Evolutionary conservation across 1,284 basidiomycete species (phyloP).

Genomic region (Moesziomyces globuligerus): DNA sequence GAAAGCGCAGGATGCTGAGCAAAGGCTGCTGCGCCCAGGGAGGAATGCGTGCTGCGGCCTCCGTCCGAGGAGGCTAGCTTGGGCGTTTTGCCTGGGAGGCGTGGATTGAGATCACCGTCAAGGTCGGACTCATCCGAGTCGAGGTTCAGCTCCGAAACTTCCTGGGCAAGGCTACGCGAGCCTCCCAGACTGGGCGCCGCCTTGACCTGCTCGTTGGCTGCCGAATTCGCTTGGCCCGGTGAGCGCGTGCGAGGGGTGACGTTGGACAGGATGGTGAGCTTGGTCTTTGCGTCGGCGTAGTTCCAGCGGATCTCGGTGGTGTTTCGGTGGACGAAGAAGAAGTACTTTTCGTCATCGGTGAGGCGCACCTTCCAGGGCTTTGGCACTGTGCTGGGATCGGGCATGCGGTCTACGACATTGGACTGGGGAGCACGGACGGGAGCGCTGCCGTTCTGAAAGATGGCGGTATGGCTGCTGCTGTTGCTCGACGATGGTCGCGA

Average conservation of each 20-base stretch:
- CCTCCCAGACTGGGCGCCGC: slow-evolving; percentile 6
- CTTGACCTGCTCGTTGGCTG: slow-evolving; percentile 5
- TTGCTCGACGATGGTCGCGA: slow-evolving; percentile 33
- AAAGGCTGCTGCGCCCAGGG: slow-evolving; percentile 17
- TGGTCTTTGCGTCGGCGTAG: slow-evolving; percentile 40
- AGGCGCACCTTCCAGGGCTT: slow-evolving; percentile 47
- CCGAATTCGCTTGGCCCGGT: slow-evolving; percentile 9
- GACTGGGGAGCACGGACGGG: slow-evolving; percentile 27
- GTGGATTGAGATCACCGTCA: slow-evolving; percentile 35
- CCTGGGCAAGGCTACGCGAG: slow-evolving; percentile 14
- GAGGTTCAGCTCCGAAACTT: slow-evolving; percentile 22
- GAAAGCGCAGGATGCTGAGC: slow-evolving; percentile 37
- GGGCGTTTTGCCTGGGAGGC: slow-evolving; percentile 44
- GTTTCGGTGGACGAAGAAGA: slow-evolving; percentile 44
- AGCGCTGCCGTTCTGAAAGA: slow-evolving; percentile 31
- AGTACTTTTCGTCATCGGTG: slow-evolving; percentile 50
- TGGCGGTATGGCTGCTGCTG: slow-evolving; percentile 35
- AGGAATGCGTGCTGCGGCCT: slow-evolving; percentile 4
- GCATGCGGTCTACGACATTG: slow-evolving; percentile 44
- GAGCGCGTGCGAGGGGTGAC: slow-evolving; percentile 33
- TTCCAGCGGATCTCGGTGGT: slow-evolving; percentile 50
- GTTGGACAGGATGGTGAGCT: slow-evolving; percentile 43
- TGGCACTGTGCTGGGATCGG: slow-evolving; percentile 36
- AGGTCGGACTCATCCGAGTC: slow-evolving; percentile 49
- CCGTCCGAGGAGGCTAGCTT: slow-evolving; percentile 2